Percentiles rank a stretch among this genome's conserved stretches.
These are phyloP conservation scores for Dimocarpus longan DNA, from an alignment of 345 rosid species.

Conservation along the genomic window DNA sequence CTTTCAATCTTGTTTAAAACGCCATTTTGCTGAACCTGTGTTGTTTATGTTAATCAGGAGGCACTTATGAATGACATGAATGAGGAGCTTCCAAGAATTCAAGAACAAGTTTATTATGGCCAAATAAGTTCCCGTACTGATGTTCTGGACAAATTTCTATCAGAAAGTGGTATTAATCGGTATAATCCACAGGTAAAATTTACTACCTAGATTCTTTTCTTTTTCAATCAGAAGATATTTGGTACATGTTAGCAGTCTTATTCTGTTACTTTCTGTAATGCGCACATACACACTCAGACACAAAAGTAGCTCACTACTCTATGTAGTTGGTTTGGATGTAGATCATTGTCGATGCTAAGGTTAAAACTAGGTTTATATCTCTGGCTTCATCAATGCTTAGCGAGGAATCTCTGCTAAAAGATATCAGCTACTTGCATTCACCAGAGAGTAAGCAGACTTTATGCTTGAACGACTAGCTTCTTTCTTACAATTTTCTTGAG, in stretches of 20 bases:
- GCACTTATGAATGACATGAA: conserved; percentile 90
- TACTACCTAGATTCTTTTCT: neutral
- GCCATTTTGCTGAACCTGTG: conserved; percentile 10
- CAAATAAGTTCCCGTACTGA: conserved; percentile 83
- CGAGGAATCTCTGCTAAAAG: conserved; percentile 61
- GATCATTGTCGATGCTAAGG: conserved; percentile 70
- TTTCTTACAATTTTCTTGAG: conserved; percentile 22
- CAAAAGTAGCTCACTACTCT: neutral
- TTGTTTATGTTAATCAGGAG: conserved; percentile 53
- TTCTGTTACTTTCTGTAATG: neutral
- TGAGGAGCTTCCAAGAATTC: conserved; percentile 90
- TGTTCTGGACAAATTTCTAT: conserved; percentile 81
- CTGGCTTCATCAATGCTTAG: conserved; percentile 61
- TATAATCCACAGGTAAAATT: conserved; percentile 84
- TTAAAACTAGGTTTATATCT: conserved; percentile 67
- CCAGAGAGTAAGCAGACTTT: conserved; percentile 63
- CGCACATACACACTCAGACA: neutral
- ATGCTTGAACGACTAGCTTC: conserved; percentile 20
- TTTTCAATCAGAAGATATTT: neutral
- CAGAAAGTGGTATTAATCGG: conserved; percentile 85
- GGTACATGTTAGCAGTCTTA: neutral
- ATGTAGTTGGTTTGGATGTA: conserved; percentile 37
- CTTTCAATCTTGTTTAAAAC: neutral
- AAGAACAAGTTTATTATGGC: conserved; percentile 95
- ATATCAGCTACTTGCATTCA: conserved; percentile 84